Evolutionary conservation across 352 stramenopile species (phyloP), one percentile per base, ranked within the genome.

Genomic region (Pythium volutum): DNA sequence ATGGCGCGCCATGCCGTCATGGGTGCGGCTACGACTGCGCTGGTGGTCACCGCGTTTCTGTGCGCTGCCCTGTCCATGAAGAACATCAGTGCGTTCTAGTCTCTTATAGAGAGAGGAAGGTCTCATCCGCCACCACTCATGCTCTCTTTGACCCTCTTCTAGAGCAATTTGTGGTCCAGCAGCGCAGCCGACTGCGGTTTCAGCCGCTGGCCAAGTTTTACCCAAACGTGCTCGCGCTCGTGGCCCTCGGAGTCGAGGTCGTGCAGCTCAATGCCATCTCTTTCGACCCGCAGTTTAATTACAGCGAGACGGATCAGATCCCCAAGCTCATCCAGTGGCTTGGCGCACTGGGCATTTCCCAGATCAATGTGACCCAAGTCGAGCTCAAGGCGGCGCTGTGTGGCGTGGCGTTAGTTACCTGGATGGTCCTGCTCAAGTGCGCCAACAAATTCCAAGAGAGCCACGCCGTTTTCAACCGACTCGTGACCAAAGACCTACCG

Each of bases 401-500:
- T 33, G 55, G 69, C 0, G 6, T 65, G 3, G 46, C 67, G 29
- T 51, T 88, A 15, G 3, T 70, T 8, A 20, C 64, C 9, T 88
- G 74, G 71, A 70, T 83, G 34, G n/a, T 87, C 18, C 50, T 84
- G 51, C 57, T 88, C 56, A 88, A 88, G 62, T 81, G 76, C n/a
- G 73, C 76, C 16, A 88, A 88, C 73, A 83, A 84, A 45, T 88
- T 88, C 60, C 79, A 77, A 47, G 76, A 88, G 31, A 83, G 64
- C 29, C 83, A 71, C 36, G 64, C 66, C 5, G 43, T 75, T 20
- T 55, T 88, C 10, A 81, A 88, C 64, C 71, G 69, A 0, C 38
- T 83, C 22, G 48, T 84, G 16, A 88, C 78, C 11, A 88, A 86
- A 33, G 78, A 88, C 54, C 59, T 88, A 15, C 76, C 78, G 23